Conservation (phyloP, 139 green algal genomes). For the Limnomonas spitsbergensis region DNA sequence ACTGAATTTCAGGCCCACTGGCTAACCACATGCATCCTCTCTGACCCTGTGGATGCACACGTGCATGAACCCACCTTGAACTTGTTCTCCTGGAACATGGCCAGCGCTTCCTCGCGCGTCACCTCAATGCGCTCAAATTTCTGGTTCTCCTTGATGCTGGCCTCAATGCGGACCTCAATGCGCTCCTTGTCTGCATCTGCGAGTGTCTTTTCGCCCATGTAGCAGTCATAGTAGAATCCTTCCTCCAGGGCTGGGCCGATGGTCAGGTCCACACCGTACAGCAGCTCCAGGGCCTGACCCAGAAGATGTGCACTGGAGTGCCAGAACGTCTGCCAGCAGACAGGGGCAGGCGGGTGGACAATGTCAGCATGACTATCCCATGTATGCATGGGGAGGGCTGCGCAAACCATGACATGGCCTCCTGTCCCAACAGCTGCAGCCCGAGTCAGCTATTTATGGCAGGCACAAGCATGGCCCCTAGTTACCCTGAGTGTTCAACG, state of each 20-base stretch:
- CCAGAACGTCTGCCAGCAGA: conserved; percentile 87
- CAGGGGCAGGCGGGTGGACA: not conserved
- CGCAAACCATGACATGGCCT: not conserved
- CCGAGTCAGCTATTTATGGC: no score
- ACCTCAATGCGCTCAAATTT: conserved; percentile 90
- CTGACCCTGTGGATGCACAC: no score
- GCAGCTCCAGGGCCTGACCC: conserved; percentile 90
- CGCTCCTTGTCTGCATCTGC: conserved; percentile 61
- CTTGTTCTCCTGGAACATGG: conserved; percentile 98
- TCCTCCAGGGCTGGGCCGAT: conserved; percentile 93
- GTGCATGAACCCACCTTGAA: no score
- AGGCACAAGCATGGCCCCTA: no score
- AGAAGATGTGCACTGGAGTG: conserved; percentile 91
- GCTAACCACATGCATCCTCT: no score
- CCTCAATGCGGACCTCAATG: conserved; percentile 79
- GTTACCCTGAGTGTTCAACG: no score
- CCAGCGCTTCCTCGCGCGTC: conserved; percentile 83
- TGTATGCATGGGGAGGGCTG: not conserved
- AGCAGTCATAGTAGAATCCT: conserved; percentile 99
- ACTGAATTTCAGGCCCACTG: no score
- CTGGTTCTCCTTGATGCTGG: conserved; percentile 83
- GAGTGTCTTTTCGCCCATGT: conserved; percentile 82
- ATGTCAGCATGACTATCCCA: not conserved
- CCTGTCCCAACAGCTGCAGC: no score
- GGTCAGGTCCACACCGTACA: conserved; percentile 92